Evolutionary conservation across 768 basidiomycete species (phyloP).

Genomic region (Russula ochroleuca): DNA sequence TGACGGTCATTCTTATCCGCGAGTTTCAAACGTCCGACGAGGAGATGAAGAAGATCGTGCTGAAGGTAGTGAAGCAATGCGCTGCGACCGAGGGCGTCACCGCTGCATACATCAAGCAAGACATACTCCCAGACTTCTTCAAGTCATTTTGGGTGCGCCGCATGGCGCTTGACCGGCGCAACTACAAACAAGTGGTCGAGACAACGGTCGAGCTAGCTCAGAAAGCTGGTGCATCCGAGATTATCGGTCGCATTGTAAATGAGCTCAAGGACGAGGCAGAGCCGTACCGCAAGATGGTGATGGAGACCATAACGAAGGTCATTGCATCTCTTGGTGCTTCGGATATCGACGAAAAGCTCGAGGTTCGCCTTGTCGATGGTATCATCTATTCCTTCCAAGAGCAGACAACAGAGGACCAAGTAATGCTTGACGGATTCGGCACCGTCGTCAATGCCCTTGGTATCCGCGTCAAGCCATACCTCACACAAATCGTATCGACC

Average conservation of each 20-base stretch:
- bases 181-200: slow-evolving; percentile 96
- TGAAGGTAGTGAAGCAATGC: slow-evolving; percentile 99
- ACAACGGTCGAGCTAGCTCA: slow-evolving; percentile 98
- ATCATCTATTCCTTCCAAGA: slow-evolving; percentile 99
- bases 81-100: slow-evolving; percentile 98
- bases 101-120: slow-evolving; percentile 91
- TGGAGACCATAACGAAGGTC: slow-evolving; percentile 99
- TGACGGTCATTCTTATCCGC: slow-evolving; percentile 92
- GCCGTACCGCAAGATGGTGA: slow-evolving; percentile 98
- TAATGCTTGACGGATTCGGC: slow-evolving; percentile 98
- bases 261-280: slow-evolving; percentile 89
- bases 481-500: slow-evolving; percentile 97
- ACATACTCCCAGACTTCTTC: slow-evolving; percentile 99
- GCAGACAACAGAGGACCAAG: slow-evolving; percentile 97
- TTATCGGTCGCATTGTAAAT: slow-evolving; percentile 82
- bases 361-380: slow-evolving; percentile 91
- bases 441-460: slow-evolving; percentile 95
- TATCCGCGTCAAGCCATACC: slow-evolving; percentile 95
- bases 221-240: slow-evolving; percentile 94
- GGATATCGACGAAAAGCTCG: slow-evolving; percentile 93
- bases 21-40: slow-evolving; percentile 99
- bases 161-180: slow-evolving; percentile 95
- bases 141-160: slow-evolving; percentile 98
- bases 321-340: slow-evolving; percentile 91
- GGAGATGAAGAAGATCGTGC: slow-evolving; percentile 99